Conservation (phyloP, 164 flowering plant species). For the Macadamia tetraphylla region DNA sequence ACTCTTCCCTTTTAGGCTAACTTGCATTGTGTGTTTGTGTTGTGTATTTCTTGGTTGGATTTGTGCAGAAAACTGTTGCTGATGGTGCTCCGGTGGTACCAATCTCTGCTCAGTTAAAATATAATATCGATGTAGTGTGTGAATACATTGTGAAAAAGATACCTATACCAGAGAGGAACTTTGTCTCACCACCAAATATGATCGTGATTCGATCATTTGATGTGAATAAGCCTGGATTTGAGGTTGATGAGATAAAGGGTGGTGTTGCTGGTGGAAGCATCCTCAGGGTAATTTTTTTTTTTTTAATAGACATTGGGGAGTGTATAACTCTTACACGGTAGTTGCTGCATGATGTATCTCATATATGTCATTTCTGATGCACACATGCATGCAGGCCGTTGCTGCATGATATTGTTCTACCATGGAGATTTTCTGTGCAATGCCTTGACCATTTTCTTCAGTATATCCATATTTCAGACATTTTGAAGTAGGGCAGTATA, state of each 20-base stretch:
- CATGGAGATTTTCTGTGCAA: neutral
- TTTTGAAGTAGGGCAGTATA: too few species aligned
- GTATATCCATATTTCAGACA: neutral
- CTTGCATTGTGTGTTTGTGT: neutral
- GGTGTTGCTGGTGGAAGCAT: constrained; percentile 99
- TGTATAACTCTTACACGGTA: neutral
- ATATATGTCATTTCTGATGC: neutral
- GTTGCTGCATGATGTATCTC: neutral
- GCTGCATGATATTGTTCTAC: neutral
- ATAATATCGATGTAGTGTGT: constrained; percentile 63
- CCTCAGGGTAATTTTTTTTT: constrained; percentile 52
- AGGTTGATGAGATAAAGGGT: constrained; percentile 89
- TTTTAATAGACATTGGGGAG: neutral
- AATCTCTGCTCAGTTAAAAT: constrained; percentile 68
- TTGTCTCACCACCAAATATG: constrained; percentile 69
- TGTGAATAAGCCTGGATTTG: constrained; percentile 90
- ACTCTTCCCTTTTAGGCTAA: neutral
- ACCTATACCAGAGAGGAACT: constrained; percentile 63
- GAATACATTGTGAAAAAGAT: constrained; percentile 63
- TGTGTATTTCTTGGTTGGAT: too few species aligned
- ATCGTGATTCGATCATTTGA: constrained; percentile 92
- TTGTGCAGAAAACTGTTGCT: constrained; percentile 60
- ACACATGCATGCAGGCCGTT: neutral
- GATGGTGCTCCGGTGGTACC: constrained; percentile 69
- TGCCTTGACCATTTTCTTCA: neutral